These are phyloP conservation scores for Geosiphon pyriformis DNA, from an alignment of 192 early-diverging fungal genomes.

Conservation along the genomic window DNA sequence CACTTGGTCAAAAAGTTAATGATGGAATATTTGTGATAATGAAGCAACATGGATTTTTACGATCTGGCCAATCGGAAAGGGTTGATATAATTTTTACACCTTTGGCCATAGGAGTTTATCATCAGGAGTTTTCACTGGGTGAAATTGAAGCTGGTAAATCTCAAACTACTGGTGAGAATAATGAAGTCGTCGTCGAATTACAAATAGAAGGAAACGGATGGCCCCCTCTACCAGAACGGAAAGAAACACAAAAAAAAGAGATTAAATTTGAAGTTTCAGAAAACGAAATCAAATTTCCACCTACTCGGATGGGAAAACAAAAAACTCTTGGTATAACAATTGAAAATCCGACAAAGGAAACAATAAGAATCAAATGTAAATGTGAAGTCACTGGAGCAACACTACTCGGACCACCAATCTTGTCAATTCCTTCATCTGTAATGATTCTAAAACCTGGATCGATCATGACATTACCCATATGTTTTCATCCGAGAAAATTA, in stretches of 20 bases:
- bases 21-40: not conserved
- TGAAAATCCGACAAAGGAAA: conserved; percentile 2
- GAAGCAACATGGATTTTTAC: not conserved
- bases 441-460: not conserved
- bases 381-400: not conserved
- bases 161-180: not conserved
- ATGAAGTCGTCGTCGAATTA: not conserved
- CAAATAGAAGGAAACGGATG: not conserved
- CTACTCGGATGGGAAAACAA: not conserved
- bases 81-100: not conserved
- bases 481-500: not conserved
- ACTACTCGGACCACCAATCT: not conserved
- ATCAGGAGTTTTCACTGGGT: not conserved
- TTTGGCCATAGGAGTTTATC: not conserved
- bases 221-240: not conserved
- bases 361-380: conserved; percentile 3
- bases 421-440: not conserved
- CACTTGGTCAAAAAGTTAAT: conserved; percentile 2
- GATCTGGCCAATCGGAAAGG: not conserved
- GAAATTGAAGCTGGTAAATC: not conserved
- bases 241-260: not conserved
- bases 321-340: not conserved
- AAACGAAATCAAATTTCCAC: not conserved
- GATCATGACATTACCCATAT: not conserved
- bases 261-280: conserved; percentile 6